These are phyloP conservation scores for Trifolium pratense DNA, from an alignment of 306 rosid genomes.

Conservation along the genomic window DNA sequence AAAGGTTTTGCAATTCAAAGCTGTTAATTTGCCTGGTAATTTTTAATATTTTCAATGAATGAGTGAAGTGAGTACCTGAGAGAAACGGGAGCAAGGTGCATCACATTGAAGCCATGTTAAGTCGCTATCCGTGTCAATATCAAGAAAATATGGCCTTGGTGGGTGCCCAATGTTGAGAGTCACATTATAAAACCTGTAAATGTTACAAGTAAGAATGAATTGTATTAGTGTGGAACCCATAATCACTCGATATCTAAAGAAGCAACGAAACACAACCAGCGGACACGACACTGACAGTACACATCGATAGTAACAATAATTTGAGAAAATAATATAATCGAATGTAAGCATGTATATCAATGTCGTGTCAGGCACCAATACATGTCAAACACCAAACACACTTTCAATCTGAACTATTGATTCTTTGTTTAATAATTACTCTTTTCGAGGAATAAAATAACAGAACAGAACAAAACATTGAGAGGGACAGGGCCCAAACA, in stretches of 20 bases:
- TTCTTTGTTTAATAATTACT: background rate
- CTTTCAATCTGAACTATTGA: background rate
- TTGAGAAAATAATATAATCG: background rate
- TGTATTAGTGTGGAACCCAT: background rate
- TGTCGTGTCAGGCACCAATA: background rate
- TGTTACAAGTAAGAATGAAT: slow-evolving; percentile 1
- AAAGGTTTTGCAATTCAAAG: background rate
- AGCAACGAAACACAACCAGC: background rate
- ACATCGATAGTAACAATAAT: too few species aligned
- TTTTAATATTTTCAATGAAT: background rate
- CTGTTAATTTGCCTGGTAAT: slow-evolving; percentile 7
- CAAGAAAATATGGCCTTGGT: slow-evolving; percentile 87
- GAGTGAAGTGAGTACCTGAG: slow-evolving; percentile 56
- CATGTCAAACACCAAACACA: background rate
- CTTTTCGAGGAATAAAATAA: background rate
- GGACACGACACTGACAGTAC: too few species aligned
- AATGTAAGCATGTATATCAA: background rate
- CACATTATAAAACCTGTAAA: slow-evolving; percentile 79
- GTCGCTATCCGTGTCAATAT: slow-evolving; percentile 96
- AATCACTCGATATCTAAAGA: background rate
- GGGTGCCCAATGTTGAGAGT: slow-evolving; percentile 83
- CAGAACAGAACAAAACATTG: background rate
- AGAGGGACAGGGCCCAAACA: background rate
- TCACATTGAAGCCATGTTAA: slow-evolving; percentile 99
- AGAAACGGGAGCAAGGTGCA: slow-evolving; percentile 80